Conservation (phyloP, 495 filamentous ascomycete genomes). For the Penicillium waksmanii region DNA sequence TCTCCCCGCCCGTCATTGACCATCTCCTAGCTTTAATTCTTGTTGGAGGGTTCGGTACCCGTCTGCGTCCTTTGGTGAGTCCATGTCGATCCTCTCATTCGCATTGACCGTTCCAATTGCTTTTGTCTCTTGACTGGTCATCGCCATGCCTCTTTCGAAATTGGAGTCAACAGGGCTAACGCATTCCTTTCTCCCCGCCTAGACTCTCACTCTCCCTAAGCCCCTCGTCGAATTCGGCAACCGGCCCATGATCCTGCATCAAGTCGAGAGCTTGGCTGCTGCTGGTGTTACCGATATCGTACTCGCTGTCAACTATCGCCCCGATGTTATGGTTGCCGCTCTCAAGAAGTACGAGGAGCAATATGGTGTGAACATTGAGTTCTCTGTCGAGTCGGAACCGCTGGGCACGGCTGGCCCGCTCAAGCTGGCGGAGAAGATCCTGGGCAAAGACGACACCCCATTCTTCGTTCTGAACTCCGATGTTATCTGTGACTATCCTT, state of each 20-base stretch:
- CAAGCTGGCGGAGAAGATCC: constrained; percentile 92
- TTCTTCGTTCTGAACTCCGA: constrained; percentile 99
- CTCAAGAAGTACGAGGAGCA: constrained; percentile 86
- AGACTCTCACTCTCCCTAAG: constrained; percentile 98
- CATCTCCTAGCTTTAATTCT: constrained; percentile 85
- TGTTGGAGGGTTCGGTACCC: constrained; percentile 98
- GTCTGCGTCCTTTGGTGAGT: constrained; percentile 94
- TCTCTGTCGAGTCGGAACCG: constrained; percentile 94
- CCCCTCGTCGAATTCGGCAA: constrained; percentile 98
- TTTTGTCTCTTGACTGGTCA: constrained; percentile 10
- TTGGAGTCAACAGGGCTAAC: constrained; percentile 13
- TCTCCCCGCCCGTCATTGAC: constrained; percentile 18
- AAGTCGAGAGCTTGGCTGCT: constrained; percentile 92
- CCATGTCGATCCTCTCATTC: constrained; percentile 19
- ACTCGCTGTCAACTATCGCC: constrained; percentile 96
- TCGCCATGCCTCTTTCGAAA: neutral
- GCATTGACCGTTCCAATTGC: constrained; percentile 19
- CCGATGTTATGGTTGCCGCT: constrained; percentile 86
- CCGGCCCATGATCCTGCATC: constrained; percentile 98
- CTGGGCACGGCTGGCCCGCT: constrained; percentile 95
- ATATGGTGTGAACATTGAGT: constrained; percentile 92
- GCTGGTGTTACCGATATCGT: constrained; percentile 98
- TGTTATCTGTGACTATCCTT: constrained; percentile 97
- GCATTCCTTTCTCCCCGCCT: constrained; percentile 9
- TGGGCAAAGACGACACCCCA: constrained; percentile 88